Evolutionary conservation across 495 filamentous ascomycete species (phyloP).

Genomic region (Aspergillus avenaceus): DNA sequence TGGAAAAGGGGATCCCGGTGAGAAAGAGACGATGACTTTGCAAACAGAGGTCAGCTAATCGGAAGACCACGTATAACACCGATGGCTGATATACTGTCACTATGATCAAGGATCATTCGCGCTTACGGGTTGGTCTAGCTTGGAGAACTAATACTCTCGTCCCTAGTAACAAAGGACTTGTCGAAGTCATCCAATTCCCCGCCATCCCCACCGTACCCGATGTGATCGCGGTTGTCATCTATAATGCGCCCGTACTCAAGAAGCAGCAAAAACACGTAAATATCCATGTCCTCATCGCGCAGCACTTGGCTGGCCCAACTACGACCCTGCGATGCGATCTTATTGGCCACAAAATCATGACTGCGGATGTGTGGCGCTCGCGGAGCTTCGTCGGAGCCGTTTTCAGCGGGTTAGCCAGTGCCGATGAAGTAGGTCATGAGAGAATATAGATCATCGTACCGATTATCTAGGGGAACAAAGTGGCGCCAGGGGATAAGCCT

Average conservation of each 20-base stretch:
- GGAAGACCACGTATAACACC: too few relatives aligned
- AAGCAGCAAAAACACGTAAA: neutral
- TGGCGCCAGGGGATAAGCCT: slow-evolving; percentile 67
- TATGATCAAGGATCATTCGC: too few relatives aligned
- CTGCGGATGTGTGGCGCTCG: neutral
- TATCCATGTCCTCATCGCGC: neutral
- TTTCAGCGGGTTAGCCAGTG: too few relatives aligned
- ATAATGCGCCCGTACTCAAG: neutral
- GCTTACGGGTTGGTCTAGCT: too few relatives aligned
- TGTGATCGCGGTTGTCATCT: neutral
- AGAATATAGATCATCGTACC: neutral
- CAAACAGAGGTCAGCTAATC: too few relatives aligned
- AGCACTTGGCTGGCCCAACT: neutral
- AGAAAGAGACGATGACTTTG: too few relatives aligned
- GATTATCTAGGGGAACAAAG: slow-evolving; percentile 19
- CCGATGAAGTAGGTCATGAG: neutral
- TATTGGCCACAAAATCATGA: neutral
- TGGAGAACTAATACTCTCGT: too few relatives aligned
- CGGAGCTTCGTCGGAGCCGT: too few relatives aligned
- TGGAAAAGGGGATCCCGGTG: too few relatives aligned
- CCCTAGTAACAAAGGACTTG: neutral
- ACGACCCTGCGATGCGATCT: neutral
- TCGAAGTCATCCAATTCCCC: neutral
- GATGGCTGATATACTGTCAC: too few relatives aligned
- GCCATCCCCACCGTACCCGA: neutral